Conservation (phyloP, 2,329 filamentous ascomycete genomes). For the Berkeleyomyces basicola region DNA sequence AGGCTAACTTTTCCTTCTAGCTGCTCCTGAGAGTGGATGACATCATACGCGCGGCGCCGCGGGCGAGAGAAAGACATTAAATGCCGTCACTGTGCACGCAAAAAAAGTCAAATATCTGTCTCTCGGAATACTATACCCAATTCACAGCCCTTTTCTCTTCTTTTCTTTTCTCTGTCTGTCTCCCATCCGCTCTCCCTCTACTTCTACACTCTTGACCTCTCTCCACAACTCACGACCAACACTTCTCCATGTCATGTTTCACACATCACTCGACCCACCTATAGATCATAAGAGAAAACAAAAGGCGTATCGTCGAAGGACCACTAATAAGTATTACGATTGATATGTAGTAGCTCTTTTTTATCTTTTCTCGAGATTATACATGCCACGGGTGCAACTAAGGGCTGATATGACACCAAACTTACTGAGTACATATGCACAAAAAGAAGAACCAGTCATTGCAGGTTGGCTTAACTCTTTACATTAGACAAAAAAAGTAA, state of each 20-base stretch:
- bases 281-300: conserved; percentile 13
- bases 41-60: conserved; percentile 86
- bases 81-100: conserved; percentile 21
- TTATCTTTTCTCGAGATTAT: neutral
- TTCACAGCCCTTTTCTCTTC: conserved; percentile 4
- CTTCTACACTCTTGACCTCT: neutral
- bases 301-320: conserved; percentile 8
- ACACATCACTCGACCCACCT: conserved; percentile 1
- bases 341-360: neutral
- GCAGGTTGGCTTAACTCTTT: neutral
- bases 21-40: conserved; percentile 88
- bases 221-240: neutral
- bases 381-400: no score
- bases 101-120: conserved; percentile 19
- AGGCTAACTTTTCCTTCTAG: conserved; percentile 28
- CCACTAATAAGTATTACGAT: conserved; percentile 3
- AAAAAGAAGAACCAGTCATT: neutral
- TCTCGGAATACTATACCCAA: neutral
- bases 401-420: neutral
- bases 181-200: neutral
- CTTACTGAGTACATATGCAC: neutral
- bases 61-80: conserved; percentile 60
- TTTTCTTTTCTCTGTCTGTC: neutral
- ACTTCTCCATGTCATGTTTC: neutral
- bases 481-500: neutral